Evolutionary conservation across 352 stramenopile species (phyloP).

Genomic region (Phytophthora agathidicida): DNA sequence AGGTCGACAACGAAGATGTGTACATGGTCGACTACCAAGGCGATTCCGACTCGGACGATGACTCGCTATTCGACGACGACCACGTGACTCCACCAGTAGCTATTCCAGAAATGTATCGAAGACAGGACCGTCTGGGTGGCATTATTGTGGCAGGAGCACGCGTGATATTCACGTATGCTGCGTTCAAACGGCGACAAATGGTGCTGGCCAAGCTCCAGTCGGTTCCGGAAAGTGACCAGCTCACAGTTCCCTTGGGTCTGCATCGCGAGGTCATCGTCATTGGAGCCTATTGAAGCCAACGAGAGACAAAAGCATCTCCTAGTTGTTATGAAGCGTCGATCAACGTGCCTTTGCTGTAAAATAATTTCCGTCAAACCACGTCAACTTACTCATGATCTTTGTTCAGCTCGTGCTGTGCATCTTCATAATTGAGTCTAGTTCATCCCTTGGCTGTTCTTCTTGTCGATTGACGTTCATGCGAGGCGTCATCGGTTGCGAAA

Average conservation of each 20-base stretch:
- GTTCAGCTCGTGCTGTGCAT: no score
- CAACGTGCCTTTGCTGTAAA: slow-evolving; percentile 3
- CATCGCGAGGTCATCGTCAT: slow-evolving; percentile 26
- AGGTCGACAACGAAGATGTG: slow-evolving; percentile 32
- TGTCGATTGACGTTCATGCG: slow-evolving; percentile 13
- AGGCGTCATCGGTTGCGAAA: slow-evolving; percentile 30
- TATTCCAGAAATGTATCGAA: slow-evolving; percentile 57
- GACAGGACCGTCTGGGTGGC: slow-evolving; percentile 56
- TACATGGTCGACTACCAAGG: slow-evolving; percentile 31
- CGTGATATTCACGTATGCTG: slow-evolving; percentile 64
- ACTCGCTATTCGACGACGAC: slow-evolving; percentile 13
- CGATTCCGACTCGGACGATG: slow-evolving; percentile 32
- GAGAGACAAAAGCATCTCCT: background rate
- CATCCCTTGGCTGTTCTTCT: slow-evolving; percentile 4
- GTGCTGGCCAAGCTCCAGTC: slow-evolving; percentile 40
- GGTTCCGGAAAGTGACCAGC: slow-evolving; percentile 37
- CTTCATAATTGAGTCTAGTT: no score
- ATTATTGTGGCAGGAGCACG: slow-evolving; percentile 50
- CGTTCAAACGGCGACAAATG: slow-evolving; percentile 62
- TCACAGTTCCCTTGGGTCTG: background rate
- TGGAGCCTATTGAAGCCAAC: slow-evolving; percentile 1
- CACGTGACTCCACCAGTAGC: slow-evolving; percentile 50
- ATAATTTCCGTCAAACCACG: no score
- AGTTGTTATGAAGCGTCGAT: slow-evolving; percentile 22
- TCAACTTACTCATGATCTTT: no score